Evolutionary conservation across 1,284 basidiomycete species (phyloP), one percentile per base, ranked within the genome.

Genomic region (Papiliotrema nemorosa): DNA sequence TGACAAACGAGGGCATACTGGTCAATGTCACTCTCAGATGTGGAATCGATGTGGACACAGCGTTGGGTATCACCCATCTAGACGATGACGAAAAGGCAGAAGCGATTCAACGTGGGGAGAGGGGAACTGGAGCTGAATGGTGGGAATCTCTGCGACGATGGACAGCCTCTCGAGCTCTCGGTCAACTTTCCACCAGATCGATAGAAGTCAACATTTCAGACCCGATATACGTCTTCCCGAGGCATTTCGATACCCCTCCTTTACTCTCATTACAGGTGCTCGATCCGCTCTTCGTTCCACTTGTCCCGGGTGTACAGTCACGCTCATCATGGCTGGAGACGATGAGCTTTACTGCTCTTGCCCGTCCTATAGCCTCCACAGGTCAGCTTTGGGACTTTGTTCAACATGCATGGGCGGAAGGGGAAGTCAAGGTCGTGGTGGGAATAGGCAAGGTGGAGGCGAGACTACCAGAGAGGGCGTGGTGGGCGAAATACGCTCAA

Each of bases 11-110:
- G n/a, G 70, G 71, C 0, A 44, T 73, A 4, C 57, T 62, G 20
- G 49, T 76, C 41, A 66, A 73, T 41, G 49, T 74, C 14, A 59
- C 58, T 3, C 43, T 72, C 0, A 37, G 51, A 7, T 66, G 65
- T 13, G 73, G 70, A 2, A 63, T 76, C 29, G 72, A 76, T 46
- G 58, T 58, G 0, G 66, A 74, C 49, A 29, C 38, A 1, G 64
- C 64, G 0, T 49, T 74, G 5, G 70, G 67, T 0, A 50, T 73
- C 9, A 53, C 63, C 13, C 45, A 21, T 2, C 57, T 55, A 29
- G 27, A 27, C 18, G 41, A 48, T 12, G 41, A 56, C 12, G 54
- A 58, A 16, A 57, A 51, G 45, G 22, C 35, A 1, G 43, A 40
- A 10, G 60, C 60, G 4, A 44, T 22, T 5, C 10, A 25, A 6